Conservation (phyloP, 441 rosid species). For the Euphorbia corollata region DNA sequence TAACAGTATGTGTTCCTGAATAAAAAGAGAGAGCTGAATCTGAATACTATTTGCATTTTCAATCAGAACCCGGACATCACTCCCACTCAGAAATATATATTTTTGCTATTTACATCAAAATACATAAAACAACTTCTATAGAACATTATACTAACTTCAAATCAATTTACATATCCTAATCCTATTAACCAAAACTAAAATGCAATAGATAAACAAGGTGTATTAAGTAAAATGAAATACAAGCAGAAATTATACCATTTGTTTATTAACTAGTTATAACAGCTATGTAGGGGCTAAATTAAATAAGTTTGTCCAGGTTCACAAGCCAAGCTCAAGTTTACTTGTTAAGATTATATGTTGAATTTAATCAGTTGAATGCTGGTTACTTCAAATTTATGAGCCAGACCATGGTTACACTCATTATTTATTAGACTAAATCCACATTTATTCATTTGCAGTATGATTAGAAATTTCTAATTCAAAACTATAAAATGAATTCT, state of each 20-base stretch:
- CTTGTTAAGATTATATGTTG: not conserved
- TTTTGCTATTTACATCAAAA: not conserved
- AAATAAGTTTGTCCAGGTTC: not conserved
- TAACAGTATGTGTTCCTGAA: not conserved
- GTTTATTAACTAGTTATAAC: not conserved
- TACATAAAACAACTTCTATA: not conserved
- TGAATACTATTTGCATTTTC: constrained; percentile 1
- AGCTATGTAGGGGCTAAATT: not conserved
- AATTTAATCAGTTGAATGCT: not conserved
- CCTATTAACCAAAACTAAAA: not conserved
- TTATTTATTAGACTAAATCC: not conserved
- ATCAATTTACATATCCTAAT: not conserved
- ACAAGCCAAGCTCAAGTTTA: not conserved
- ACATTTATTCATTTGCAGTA: not conserved
- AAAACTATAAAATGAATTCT: not conserved
- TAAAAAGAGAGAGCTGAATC: not conserved
- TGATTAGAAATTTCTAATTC: not conserved
- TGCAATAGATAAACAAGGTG: not conserved
- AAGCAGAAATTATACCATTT: not conserved
- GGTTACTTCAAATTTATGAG: too few species aligned
- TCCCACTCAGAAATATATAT: not conserved
- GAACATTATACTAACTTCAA: not conserved
- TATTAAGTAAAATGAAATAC: not conserved
- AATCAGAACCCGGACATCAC: not conserved
- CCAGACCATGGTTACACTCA: too few species aligned